Evolutionary conservation across 306 rosid genomes (phyloP).

Genomic region (Dalbergia cultrata): DNA sequence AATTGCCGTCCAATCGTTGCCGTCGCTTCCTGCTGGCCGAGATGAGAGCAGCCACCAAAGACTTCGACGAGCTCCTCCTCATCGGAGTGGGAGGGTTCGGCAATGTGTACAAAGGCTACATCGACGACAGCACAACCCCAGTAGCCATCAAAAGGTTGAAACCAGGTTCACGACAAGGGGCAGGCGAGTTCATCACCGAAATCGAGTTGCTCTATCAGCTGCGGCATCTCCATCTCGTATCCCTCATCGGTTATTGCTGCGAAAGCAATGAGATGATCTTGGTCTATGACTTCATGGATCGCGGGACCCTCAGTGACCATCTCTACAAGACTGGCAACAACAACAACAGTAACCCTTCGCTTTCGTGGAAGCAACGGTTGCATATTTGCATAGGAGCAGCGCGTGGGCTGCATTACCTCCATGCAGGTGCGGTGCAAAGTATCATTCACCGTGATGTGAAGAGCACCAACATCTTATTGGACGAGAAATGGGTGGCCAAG

Average conservation of each 20-base stretch:
- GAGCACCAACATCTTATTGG: constrained; percentile 11
- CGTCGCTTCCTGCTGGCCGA: not conserved
- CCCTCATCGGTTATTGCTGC: not conserved
- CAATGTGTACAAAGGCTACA: too few species aligned
- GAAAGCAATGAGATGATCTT: not conserved
- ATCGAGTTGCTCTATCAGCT: not conserved
- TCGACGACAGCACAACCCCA: not conserved
- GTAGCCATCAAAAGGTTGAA: not conserved
- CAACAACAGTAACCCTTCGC: not conserved
- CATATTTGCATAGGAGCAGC: constrained; percentile 31
- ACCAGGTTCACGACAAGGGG: not conserved
- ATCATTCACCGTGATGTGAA: constrained; percentile 57
- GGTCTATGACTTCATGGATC: not conserved
- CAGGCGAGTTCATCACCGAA: not conserved
- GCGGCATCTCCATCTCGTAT: not conserved
- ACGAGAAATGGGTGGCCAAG: not conserved
- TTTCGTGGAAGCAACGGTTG: constrained; percentile 44
- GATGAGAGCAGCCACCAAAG: not conserved
- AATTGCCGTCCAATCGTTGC: not conserved
- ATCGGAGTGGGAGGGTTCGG: not conserved
- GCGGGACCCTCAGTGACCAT: constrained; percentile 32
- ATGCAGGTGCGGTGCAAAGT: not conserved
- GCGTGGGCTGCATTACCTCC: constrained; percentile 28
- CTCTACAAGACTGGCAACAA: constrained; percentile 2
- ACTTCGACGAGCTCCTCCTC: not conserved